These are phyloP conservation scores for Ogataea haglerorum DNA, from an alignment of 805 yeast genomes.

Conservation along the genomic window DNA sequence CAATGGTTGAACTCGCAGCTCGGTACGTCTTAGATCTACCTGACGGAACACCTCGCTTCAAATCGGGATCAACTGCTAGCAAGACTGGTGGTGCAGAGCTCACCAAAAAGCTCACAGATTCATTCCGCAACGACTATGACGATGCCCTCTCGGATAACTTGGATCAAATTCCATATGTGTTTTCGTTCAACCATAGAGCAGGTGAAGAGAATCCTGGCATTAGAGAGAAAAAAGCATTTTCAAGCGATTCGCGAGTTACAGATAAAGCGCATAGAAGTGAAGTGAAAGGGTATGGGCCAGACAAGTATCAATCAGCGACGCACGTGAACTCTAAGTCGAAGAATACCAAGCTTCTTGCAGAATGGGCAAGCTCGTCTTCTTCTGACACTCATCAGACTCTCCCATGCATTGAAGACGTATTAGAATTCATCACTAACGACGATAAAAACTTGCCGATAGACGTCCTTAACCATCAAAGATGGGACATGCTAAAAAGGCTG, in stretches of 20 bases:
- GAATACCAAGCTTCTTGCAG: slow-evolving; percentile 52
- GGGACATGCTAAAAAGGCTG: slow-evolving; percentile 68
- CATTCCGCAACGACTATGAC: slow-evolving; percentile 22
- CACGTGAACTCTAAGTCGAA: slow-evolving; percentile 49
- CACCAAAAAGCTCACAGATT: slow-evolving; percentile 19
- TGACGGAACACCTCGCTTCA: slow-evolving; percentile 30
- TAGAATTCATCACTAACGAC: slow-evolving; percentile 51
- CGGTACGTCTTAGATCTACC: slow-evolving; percentile 55
- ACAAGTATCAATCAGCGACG: slow-evolving; percentile 48
- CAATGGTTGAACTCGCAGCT: slow-evolving; percentile 73
- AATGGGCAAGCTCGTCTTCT: slow-evolving; percentile 50
- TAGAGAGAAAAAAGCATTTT: slow-evolving; percentile 74
- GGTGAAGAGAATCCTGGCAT: slow-evolving; percentile 86
- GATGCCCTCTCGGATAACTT: slow-evolving; percentile 23
- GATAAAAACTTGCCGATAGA: slow-evolving; percentile 27
- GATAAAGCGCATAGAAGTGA: slow-evolving; percentile 64
- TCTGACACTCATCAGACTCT: slow-evolving; percentile 18
- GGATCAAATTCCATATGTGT: slow-evolving; percentile 27
- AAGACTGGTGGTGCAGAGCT: slow-evolving; percentile 16
- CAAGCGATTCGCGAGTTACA: slow-evolving; percentile 78
- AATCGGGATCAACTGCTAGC: slow-evolving; percentile 6
- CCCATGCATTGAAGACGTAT: slow-evolving; percentile 57
- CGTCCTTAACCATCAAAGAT: slow-evolving; percentile 53
- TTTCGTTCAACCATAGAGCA: slow-evolving; percentile 82
- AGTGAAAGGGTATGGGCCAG: slow-evolving; percentile 74